Conservation (phyloP, 2,329 filamentous ascomycete genomes). For the Aspergillus alliaceus region DNA sequence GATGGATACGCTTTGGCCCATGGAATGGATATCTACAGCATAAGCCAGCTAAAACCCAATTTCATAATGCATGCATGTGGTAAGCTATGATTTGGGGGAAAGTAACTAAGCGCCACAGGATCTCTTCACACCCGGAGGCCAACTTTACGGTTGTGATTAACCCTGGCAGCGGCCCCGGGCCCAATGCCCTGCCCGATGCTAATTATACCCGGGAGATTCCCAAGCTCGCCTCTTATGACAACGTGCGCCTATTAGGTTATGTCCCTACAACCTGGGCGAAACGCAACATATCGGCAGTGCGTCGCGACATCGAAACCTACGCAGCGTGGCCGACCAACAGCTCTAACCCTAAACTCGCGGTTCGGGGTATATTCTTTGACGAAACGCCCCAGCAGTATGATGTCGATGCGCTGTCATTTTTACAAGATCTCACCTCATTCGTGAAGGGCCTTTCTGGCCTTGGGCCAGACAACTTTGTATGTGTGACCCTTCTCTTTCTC, state of each 20-base stretch:
- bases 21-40: conserved; percentile 12
- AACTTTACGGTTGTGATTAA: conserved; percentile 55
- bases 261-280: conserved; percentile 52
- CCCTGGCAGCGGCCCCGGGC: conserved; percentile 49
- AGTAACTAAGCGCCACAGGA: conserved; percentile 32
- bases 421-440: conserved; percentile 32
- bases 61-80: conserved; percentile 11
- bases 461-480: conserved; percentile 39
- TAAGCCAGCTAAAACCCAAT: conserved; percentile 14
- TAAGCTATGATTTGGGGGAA: conserved; percentile 6
- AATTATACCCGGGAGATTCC: conserved; percentile 46
- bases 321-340: conserved; percentile 43
- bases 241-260: conserved; percentile 52
- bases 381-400: conserved; percentile 46
- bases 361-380: conserved; percentile 53
- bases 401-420: conserved; percentile 30
- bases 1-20: conserved; percentile 6
- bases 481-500: conserved; percentile 19
- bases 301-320: conserved; percentile 47
- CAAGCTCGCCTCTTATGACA: conserved; percentile 42
- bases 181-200: conserved; percentile 40
- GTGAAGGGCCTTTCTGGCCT: conserved; percentile 34
- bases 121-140: conserved; percentile 39
- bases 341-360: conserved; percentile 37
- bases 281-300: conserved; percentile 41